Evolutionary conservation across 306 rosid species (phyloP), one percentile per base, ranked within the genome.

Genomic region (Cyclanthera cordifolia): DNA sequence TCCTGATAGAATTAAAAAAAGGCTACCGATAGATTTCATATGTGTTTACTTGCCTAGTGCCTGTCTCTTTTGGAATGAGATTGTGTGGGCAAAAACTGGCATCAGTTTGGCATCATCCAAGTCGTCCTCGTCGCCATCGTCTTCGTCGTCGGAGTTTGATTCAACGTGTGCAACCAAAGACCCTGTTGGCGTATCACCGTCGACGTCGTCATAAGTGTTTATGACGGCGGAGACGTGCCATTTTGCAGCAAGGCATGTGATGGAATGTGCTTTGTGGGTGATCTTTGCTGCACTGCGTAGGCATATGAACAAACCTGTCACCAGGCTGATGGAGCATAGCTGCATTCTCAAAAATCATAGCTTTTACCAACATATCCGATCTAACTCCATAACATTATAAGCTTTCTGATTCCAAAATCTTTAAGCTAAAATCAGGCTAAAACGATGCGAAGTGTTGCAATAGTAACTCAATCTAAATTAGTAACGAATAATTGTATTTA

Each of bases 61-160:
- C 72, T 93, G 95, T 72, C 98, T 86, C 81, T 89, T 93, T 37
- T 87, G 95, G 71, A 87, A 87, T 48, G 98, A 86, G 69, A 93
- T 79, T 28, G 98, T 87, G 52, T 78, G 81, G 10, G 86, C 37
- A 70, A 76, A 82, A 72, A 89, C 80, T 25, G 94, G 96, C 34
- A 86, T 28, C 75, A 89, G 15, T 55, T 80, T 89, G 53, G 87
- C 67, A 73, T 87, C 79, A 70, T 87, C 88, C 80, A 89, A 73
- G 59, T 87, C 96, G 53, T 93, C 94, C 23, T 87, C 94, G 43
- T 74, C 94, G 27, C 77, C 85, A 13, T 79, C 80, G 14, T 79
- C 80, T 15, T 89, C 97, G 0, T 89, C 91, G 0, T 90, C 95
- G 0, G 94, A 80, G 58, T 52, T 81, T 4, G 59, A 47, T 52